Percentiles rank a stretch among this genome's conserved stretches.
phyloP scores from a whole-genome alignment of 2,329 filamentous ascomycete genomes.

The Phaeophleospora eucalypticola region DNA sequence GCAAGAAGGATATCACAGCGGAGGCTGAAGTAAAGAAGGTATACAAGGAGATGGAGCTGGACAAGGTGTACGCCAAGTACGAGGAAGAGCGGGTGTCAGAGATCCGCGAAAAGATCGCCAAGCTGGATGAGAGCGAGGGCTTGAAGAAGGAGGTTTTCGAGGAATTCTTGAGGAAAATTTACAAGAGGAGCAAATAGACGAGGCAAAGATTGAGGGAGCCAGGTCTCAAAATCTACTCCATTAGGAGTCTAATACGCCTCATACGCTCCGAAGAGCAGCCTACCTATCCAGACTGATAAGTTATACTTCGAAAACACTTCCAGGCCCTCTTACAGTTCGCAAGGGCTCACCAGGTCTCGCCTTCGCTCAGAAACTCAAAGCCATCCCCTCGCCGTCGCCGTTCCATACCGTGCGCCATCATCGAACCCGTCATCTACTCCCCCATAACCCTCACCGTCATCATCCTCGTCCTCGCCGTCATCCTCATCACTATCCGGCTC shows the following conservation, averaged over 20 bases:
- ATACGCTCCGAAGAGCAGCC: too few relatives aligned
- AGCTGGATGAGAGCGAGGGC: conserved; percentile 80
- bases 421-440: background rate
- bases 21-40: conserved; percentile 86
- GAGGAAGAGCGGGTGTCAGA: conserved; percentile 84
- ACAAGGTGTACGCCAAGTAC: conserved; percentile 79
- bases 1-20: conserved; percentile 77
- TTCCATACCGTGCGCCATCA: conserved; percentile 1
- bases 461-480: background rate
- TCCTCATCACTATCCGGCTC: background rate
- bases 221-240: too few relatives aligned
- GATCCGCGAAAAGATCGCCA: conserved; percentile 68
- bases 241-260: too few relatives aligned
- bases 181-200: conserved; percentile 88
- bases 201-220: background rate
- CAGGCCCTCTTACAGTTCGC: too few relatives aligned
- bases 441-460: background rate
- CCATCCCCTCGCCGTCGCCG: background rate
- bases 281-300: too few relatives aligned
- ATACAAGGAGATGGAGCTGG: conserved; percentile 78
- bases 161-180: conserved; percentile 90
- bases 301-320: too few relatives aligned
- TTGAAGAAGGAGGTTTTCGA: conserved; percentile 89
- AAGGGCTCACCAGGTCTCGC: too few relatives aligned
- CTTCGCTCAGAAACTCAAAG: too few relatives aligned